Evolutionary conservation across 441 rosid species (phyloP).

Genomic region (Euphorbia corollata): DNA sequence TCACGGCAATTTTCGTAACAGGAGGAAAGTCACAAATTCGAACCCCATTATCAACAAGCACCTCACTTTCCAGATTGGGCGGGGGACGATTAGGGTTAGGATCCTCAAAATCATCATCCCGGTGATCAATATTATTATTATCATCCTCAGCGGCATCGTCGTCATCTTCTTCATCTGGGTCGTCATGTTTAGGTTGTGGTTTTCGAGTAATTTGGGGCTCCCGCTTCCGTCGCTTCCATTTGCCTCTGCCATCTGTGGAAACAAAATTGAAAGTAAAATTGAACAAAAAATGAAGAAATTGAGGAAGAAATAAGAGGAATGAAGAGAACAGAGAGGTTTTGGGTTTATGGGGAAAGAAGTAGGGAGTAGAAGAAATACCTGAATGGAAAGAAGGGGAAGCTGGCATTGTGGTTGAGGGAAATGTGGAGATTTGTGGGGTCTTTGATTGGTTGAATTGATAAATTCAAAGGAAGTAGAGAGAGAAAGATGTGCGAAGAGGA

Average conservation of each 20-base stretch:
- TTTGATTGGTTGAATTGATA: slow-evolving; percentile 28
- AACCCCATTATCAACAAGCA: slow-evolving; percentile 42
- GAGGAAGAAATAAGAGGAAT: slow-evolving; percentile 10
- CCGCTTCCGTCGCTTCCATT: slow-evolving; percentile 81
- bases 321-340: slow-evolving; percentile 10
- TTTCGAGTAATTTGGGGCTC: slow-evolving; percentile 34
- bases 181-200: slow-evolving; percentile 35
- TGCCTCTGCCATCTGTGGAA: slow-evolving; percentile 57
- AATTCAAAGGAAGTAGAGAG: neutral
- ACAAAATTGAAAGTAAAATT: neutral
- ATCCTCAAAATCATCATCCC: slow-evolving; percentile 29
- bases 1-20: slow-evolving; percentile 50
- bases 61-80: slow-evolving; percentile 52
- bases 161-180: slow-evolving; percentile 27
- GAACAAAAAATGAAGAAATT: neutral
- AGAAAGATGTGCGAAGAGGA: slow-evolving; percentile 8
- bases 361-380: slow-evolving; percentile 26
- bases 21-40: slow-evolving; percentile 67
- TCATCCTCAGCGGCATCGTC: slow-evolving; percentile 50
- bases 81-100: slow-evolving; percentile 30
- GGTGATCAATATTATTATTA: slow-evolving; percentile 29
- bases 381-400: slow-evolving; percentile 53
- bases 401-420: slow-evolving; percentile 51
- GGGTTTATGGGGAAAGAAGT: neutral
- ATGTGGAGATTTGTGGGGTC: slow-evolving; percentile 36